Conservation (phyloP, 208 protist genomes). For the Chromosphaera perkinsii region DNA sequence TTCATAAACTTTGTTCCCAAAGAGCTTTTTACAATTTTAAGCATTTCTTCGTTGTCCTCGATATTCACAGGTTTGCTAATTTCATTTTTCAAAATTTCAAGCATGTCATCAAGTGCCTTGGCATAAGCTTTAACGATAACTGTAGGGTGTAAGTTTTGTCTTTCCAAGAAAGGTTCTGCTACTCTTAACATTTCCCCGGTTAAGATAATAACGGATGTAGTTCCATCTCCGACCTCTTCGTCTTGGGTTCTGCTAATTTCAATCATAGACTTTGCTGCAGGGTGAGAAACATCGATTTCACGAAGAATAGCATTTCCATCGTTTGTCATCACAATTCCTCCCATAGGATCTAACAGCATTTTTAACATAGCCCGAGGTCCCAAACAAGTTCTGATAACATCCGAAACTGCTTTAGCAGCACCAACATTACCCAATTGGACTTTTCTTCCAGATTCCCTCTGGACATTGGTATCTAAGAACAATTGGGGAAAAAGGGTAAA, state of each 20-base stretch:
- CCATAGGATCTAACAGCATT: slow-evolving; percentile 99
- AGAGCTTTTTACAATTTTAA: slow-evolving; percentile 81
- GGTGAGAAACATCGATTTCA: slow-evolving; percentile 99
- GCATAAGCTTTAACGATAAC: slow-evolving; percentile 94
- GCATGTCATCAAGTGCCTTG: slow-evolving; percentile 87
- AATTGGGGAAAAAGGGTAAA: too few relatives aligned
- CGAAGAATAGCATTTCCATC: slow-evolving; percentile 99
- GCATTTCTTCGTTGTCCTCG: slow-evolving; percentile 73
- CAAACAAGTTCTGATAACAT: too few relatives aligned
- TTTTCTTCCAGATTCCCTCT: too few relatives aligned
- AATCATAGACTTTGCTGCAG: slow-evolving; percentile 99
- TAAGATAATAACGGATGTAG: slow-evolving; percentile 98
- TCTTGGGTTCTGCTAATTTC: slow-evolving; percentile 97
- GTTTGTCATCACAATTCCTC: slow-evolving; percentile 98
- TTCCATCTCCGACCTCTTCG: slow-evolving; percentile 98
- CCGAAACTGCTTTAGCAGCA: too few relatives aligned
- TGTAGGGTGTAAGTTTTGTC: slow-evolving; percentile 90
- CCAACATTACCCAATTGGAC: too few relatives aligned
- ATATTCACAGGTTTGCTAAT: slow-evolving; percentile 83
- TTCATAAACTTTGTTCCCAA: slow-evolving; percentile 97
- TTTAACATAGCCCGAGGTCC: slow-evolving; percentile 99
- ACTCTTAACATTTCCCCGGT: slow-evolving; percentile 95
- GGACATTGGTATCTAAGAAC: too few relatives aligned
- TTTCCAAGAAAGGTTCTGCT: slow-evolving; percentile 92
- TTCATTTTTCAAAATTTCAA: slow-evolving; percentile 77